Evolutionary conservation across 208 protist species (phyloP).

Genomic region (Borovskyia barvae): DNA sequence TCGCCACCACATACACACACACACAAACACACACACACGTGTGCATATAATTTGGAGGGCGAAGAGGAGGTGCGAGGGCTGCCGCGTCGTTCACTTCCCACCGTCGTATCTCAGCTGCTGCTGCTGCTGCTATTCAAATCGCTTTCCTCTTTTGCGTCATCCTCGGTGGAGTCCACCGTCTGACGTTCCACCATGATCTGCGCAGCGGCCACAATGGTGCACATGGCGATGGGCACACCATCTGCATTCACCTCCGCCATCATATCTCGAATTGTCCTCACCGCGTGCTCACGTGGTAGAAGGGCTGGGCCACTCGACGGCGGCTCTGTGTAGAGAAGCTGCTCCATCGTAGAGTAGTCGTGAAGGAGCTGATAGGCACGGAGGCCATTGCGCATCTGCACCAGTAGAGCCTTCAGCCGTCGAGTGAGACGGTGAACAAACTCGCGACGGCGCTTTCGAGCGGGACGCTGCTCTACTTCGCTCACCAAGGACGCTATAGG

Average conservation of each 20-base stretch:
- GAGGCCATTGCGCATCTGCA: not conserved
- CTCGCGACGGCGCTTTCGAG: slow-evolving; percentile 6
- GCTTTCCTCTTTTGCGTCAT: too few species aligned
- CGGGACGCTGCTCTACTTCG: slow-evolving; percentile 5
- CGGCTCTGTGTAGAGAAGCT: not conserved
- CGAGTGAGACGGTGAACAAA: not conserved
- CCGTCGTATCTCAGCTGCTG: not conserved
- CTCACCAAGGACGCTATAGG: slow-evolving; percentile 1
- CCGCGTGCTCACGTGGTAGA: not conserved
- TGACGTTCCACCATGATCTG: not conserved
- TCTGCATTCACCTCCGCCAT: slow-evolving; percentile 3
- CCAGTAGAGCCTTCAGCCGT: not conserved
- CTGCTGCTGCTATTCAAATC: not conserved
- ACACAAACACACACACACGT: not conserved
- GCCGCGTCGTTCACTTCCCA: too few species aligned
- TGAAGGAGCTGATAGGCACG: slow-evolving; percentile 13
- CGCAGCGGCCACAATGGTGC: not conserved
- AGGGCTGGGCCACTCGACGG: too few species aligned
- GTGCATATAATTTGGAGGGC: too few species aligned
- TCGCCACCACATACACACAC: not conserved
- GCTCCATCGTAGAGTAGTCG: not conserved
- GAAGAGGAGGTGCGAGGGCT: too few species aligned
- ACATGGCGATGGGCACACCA: slow-evolving; percentile 11
- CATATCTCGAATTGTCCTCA: not conserved
- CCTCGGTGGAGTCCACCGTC: not conserved